These are phyloP conservation scores for Coniochaeta sp. DNA, from an alignment of 2,329 filamentous ascomycete species.

Conservation along the genomic window DNA sequence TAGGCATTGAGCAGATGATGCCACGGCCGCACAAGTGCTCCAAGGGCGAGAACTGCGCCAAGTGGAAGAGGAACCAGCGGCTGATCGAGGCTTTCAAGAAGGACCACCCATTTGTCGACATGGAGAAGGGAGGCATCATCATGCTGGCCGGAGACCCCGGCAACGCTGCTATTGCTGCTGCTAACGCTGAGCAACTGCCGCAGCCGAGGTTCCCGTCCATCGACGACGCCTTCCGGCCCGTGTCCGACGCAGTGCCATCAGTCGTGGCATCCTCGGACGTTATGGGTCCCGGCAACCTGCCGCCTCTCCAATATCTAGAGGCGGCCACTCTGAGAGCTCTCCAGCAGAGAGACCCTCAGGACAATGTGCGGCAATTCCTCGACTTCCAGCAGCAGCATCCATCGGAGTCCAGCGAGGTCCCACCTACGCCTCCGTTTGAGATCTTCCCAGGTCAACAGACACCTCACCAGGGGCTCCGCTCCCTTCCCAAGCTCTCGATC, in stretches of 20 bases:
- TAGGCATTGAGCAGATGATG: conserved; percentile 82
- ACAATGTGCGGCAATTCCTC: conserved; percentile 88
- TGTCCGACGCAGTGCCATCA: conserved; percentile 71
- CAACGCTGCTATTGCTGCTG: conserved; percentile 59
- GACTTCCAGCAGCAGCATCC: conserved; percentile 64
- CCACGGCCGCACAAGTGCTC: conserved; percentile 78
- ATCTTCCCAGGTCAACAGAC: conserved; percentile 38
- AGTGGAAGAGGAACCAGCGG: conserved; percentile 73
- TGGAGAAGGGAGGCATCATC: conserved; percentile 56
- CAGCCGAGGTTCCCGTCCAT: conserved; percentile 16
- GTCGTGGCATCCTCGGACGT: conserved; percentile 88
- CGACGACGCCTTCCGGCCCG: conserved; percentile 52
- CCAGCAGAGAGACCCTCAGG: conserved; percentile 71
- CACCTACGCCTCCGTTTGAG: conserved; percentile 63
- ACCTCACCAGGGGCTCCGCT: conserved; percentile 48
- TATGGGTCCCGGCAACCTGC: conserved; percentile 60
- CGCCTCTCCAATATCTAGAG: conserved; percentile 63
- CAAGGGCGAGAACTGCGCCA: conserved; percentile 79
- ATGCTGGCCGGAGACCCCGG: conserved; percentile 73
- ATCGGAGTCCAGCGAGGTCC: conserved; percentile 44
- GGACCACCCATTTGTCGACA: conserved; percentile 62
- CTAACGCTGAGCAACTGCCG: conserved; percentile 12
- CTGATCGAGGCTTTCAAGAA: conserved; percentile 67
- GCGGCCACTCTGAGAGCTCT: conserved; percentile 65
- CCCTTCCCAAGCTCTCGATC: conserved; percentile 56